Evolutionary conservation across 2,329 filamentous ascomycete genomes (phyloP).

Genomic region (Pyrenochaeta sp.): DNA sequence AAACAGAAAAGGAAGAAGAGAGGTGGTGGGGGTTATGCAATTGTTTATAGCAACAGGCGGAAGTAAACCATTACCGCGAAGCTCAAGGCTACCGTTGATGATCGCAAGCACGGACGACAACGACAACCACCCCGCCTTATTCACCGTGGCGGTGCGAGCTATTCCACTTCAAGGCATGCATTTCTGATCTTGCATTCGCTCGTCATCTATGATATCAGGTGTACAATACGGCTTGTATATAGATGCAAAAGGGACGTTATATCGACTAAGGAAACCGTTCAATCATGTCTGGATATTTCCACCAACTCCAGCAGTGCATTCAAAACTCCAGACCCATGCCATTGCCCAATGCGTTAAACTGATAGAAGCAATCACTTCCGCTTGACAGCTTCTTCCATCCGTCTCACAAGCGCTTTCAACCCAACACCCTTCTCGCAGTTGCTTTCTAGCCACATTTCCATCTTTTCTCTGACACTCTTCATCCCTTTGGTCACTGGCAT

Average conservation of each 20-base stretch:
- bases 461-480: constrained; percentile 73
- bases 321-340: constrained; percentile 1
- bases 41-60: constrained; percentile 15
- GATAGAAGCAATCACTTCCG: constrained; percentile 42
- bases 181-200: too few species aligned
- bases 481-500: constrained; percentile 80
- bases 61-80: constrained; percentile 31
- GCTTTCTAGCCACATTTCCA: constrained; percentile 83
- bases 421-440: constrained; percentile 82
- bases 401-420: constrained; percentile 62
- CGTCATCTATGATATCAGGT: not conserved
- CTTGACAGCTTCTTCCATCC: constrained; percentile 74
- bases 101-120: constrained; percentile 15
- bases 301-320: constrained; percentile 24
- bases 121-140: constrained; percentile 19
- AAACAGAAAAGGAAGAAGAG: not conserved
- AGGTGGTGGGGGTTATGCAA: constrained; percentile 6
- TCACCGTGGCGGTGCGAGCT: constrained; percentile 16
- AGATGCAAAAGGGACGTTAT: not conserved
- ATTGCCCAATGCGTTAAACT: not conserved
- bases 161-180: not conserved
- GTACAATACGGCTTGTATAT: not conserved
- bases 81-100: constrained; percentile 34
- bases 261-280: not conserved
- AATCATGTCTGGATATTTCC: constrained; percentile 1